Evolutionary conservation across 2,329 filamentous ascomycete species (phyloP).

Genomic region (Cladophialophora bantiana): DNA sequence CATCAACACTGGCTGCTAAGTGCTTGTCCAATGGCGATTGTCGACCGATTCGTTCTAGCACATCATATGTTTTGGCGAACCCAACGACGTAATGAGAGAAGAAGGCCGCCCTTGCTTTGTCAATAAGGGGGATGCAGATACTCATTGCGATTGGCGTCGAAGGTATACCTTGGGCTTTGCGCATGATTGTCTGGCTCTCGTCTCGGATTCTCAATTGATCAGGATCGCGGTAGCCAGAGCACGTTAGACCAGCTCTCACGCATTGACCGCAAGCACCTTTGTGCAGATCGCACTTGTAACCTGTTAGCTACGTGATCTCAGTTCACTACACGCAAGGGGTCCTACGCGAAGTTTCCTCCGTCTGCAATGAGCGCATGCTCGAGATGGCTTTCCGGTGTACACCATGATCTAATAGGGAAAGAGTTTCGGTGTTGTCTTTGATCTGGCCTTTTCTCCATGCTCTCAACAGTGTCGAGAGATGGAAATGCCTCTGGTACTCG

Average conservation of each 20-base stretch:
- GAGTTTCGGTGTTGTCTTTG: slow-evolving; percentile 14
- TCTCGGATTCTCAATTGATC: slow-evolving; percentile 43
- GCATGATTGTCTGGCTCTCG: slow-evolving; percentile 39
- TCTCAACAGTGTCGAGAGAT: background rate
- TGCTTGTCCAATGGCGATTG: slow-evolving; percentile 34
- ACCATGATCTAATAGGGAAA: slow-evolving; percentile 34
- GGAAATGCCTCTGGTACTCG: background rate
- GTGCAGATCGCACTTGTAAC: slow-evolving; percentile 43
- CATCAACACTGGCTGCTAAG: slow-evolving; percentile 41
- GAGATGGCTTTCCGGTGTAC: slow-evolving; percentile 36
- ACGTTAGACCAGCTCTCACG: slow-evolving; percentile 42
- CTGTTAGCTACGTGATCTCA: slow-evolving; percentile 15
- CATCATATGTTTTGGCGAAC: slow-evolving; percentile 37
- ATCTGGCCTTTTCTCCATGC: background rate
- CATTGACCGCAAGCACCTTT: slow-evolving; percentile 45
- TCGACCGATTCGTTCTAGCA: slow-evolving; percentile 29
- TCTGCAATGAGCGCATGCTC: slow-evolving; percentile 38
- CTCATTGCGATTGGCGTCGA: background rate
- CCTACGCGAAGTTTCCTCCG: slow-evolving; percentile 37
- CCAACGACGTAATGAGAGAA: slow-evolving; percentile 37
- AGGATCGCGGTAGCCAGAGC: slow-evolving; percentile 45
- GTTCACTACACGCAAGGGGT: background rate
- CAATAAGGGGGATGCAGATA: slow-evolving; percentile 33
- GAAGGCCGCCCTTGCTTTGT: slow-evolving; percentile 36
- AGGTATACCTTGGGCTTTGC: slow-evolving; percentile 16